Percentiles rank a stretch among this genome's conserved stretches.
These are phyloP conservation scores for Bryopsis sp. DNA, from an alignment of 139 green algal species.

Conservation along the genomic window DNA sequence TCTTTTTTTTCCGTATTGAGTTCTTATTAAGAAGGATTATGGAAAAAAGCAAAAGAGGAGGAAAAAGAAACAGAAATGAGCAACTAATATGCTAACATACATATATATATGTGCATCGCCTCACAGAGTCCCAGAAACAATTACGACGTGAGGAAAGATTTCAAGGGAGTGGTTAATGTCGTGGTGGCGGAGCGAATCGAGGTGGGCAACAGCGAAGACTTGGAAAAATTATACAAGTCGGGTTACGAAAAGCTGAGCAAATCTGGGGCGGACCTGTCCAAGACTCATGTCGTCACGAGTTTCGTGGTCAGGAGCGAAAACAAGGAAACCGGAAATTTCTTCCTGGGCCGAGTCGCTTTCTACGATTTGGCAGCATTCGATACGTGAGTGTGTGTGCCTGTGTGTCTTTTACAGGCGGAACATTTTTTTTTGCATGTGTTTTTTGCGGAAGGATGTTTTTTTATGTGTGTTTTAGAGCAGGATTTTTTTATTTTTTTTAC, in stretches of 20 bases:
- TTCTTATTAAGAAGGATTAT: too few species aligned
- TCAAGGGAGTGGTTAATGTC: constrained; percentile 30
- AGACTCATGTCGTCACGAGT: neutral
- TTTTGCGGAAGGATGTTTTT: neutral
- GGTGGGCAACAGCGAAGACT: too few species aligned
- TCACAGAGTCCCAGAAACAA: too few species aligned
- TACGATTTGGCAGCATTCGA: constrained; percentile 93
- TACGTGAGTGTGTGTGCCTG: constrained; percentile 36
- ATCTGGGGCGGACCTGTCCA: neutral
- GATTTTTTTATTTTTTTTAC: neutral
- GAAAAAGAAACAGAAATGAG: too few species aligned
- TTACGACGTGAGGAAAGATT: constrained; percentile 15
- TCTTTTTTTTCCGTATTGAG: too few species aligned
- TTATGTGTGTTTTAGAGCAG: neutral
- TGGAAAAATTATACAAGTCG: constrained; percentile 80
- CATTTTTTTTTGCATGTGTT: neutral
- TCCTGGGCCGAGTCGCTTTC: constrained; percentile 87
- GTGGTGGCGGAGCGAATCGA: too few species aligned
- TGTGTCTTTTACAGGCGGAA: constrained; percentile 11
- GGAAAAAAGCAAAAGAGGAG: too few species aligned
- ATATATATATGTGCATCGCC: too few species aligned
- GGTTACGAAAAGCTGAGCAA: too few species aligned
- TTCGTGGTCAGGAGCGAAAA: neutral
- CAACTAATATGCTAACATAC: too few species aligned
- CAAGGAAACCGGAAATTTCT: constrained; percentile 75